Conservation (phyloP, 2,329 filamentous ascomycete genomes). For the Hypoxylon sp. region DNA sequence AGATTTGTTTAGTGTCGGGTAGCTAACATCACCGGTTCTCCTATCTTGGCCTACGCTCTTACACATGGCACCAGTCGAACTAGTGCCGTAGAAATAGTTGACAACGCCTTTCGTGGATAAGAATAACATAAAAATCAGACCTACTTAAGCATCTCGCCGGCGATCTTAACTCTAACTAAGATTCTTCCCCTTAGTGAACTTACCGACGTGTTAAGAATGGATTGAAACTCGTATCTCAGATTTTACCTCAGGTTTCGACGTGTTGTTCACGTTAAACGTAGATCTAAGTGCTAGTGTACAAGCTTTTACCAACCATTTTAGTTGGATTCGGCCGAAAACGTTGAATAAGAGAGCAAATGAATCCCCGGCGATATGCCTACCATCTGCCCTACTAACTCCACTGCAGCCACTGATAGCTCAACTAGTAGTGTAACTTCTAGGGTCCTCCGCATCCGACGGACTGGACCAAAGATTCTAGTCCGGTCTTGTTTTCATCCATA, state of each 20-base stretch:
- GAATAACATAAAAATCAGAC: neutral
- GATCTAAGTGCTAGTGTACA: neutral
- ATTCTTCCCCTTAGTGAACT: neutral
- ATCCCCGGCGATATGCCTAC: neutral
- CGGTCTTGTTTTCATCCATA: neutral
- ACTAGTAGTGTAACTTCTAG: neutral
- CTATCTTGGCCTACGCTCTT: neutral
- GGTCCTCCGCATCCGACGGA: constrained; percentile 1
- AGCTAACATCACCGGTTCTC: neutral
- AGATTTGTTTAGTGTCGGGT: neutral
- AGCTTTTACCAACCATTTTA: neutral
- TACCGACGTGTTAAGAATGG: too few species aligned
- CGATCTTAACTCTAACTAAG: neutral
- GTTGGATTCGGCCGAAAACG: neutral
- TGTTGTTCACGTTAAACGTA: neutral
- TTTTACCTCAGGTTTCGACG: neutral
- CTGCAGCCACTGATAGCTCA: neutral
- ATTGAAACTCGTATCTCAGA: neutral
- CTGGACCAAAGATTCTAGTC: neutral
- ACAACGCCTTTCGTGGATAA: neutral
- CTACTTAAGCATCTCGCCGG: neutral
- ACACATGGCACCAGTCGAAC: neutral
- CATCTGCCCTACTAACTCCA: neutral
- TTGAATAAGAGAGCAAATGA: neutral
- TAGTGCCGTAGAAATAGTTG: neutral